A percentile compares a stretch with the other conserved stretches of the same genome.
phyloP scores from a whole-genome alignment of 495 filamentous ascomycete genomes.

The Hypoxylon cercidicola region DNA sequence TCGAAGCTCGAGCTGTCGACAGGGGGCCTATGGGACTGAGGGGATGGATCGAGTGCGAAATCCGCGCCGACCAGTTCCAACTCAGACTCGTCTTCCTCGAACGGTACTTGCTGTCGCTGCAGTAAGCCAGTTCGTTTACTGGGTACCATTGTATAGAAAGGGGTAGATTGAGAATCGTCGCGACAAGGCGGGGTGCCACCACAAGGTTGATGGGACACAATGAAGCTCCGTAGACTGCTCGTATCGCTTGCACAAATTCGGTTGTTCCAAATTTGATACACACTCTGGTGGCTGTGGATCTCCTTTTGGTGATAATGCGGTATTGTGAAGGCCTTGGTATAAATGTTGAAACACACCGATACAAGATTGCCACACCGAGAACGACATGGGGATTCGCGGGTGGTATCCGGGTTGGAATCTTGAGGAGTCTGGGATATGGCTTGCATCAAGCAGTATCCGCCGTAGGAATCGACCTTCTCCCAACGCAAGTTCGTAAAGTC shows the following conservation, averaged over 20 bases:
- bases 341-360: slow-evolving; percentile 47
- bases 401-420: neutral
- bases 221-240: slow-evolving; percentile 12
- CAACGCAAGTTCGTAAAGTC: slow-evolving; percentile 32
- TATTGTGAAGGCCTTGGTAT: slow-evolving; percentile 43
- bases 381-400: slow-evolving; percentile 28
- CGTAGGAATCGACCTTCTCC: slow-evolving; percentile 46
- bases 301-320: slow-evolving; percentile 37
- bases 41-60: slow-evolving; percentile 31
- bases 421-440: slow-evolving; percentile 25
- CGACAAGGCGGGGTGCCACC: neutral
- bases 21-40: neutral
- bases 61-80: slow-evolving; percentile 16
- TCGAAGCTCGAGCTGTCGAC: neutral
- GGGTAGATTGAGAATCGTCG: slow-evolving; percentile 7
- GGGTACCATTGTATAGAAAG: slow-evolving; percentile 24
- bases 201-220: slow-evolving; percentile 27
- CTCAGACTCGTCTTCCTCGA: neutral
- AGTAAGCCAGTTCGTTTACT: slow-evolving; percentile 9
- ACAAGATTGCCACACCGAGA: slow-evolving; percentile 28
- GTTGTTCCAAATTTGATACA: slow-evolving; percentile 42
- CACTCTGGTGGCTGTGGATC: slow-evolving; percentile 24
- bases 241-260: slow-evolving; percentile 32
- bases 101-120: slow-evolving; percentile 10
- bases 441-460: slow-evolving; percentile 43